Evolutionary conservation across 768 basidiomycete genomes (phyloP).

Genomic region (Tricholoma matsutake): DNA sequence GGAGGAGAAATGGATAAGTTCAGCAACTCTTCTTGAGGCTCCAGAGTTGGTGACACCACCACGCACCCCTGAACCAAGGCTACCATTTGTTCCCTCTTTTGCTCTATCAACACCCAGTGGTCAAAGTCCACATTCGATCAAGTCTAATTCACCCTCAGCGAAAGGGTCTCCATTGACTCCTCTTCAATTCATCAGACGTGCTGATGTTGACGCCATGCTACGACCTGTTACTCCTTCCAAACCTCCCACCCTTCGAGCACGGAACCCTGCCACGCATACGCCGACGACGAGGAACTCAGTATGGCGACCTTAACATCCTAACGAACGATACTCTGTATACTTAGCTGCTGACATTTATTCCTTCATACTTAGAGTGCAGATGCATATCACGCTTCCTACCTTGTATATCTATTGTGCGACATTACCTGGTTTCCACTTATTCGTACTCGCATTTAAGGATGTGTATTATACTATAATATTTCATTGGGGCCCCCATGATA

Average conservation of each 20-base stretch:
- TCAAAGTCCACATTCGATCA: constrained; percentile 48
- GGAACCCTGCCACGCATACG: constrained; percentile 38
- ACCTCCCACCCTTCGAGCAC: constrained; percentile 38
- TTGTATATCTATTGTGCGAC: constrained; percentile 4
- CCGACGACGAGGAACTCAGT: constrained; percentile 47
- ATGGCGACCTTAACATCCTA: constrained; percentile 56
- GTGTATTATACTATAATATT: neutral
- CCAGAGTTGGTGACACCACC: constrained; percentile 44
- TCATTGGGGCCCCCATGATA: neutral
- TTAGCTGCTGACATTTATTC: neutral
- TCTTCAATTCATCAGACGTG: constrained; percentile 82
- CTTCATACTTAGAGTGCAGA: neutral
- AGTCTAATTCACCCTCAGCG: constrained; percentile 45
- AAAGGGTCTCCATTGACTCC: constrained; percentile 76
- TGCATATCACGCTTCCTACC: neutral
- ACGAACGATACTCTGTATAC: constrained; percentile 11
- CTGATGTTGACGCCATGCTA: constrained; percentile 55
- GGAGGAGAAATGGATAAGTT: constrained; percentile 85
- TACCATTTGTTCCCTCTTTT: constrained; percentile 61
- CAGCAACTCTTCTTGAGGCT: constrained; percentile 63
- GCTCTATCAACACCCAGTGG: constrained; percentile 57
- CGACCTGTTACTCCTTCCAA: constrained; percentile 70
- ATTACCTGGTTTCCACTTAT: neutral
- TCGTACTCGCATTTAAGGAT: neutral
- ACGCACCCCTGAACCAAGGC: constrained; percentile 65